Conservation (phyloP, 495 filamentous ascomycete genomes). For the Penicillium parvum region DNA sequence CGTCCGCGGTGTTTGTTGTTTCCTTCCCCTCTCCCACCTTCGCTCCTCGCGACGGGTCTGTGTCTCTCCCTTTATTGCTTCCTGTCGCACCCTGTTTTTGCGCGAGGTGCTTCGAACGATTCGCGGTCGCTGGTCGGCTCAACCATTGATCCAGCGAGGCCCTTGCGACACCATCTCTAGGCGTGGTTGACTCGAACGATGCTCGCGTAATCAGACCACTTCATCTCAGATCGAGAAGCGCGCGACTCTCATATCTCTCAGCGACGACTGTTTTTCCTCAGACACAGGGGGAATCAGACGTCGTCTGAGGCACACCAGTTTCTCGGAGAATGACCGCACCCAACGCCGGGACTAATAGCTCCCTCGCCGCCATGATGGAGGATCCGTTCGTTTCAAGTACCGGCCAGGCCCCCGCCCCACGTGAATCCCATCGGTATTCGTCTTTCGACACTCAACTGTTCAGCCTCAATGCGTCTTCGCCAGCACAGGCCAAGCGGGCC, state of each 20-base stretch:
- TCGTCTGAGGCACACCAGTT: conserved; percentile 16
- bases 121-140: conserved; percentile 38
- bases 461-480: conserved; percentile 70
- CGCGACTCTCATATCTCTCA: conserved; percentile 20
- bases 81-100: conserved; percentile 7
- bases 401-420: conserved; percentile 30
- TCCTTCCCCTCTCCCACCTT: conserved; percentile 7
- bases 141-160: conserved; percentile 7
- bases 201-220: conserved; percentile 26
- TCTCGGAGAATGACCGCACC: conserved; percentile 17
- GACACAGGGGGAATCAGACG: conserved; percentile 22
- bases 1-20: conserved; percentile 21
- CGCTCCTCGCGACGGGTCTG: conserved; percentile 15
- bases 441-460: conserved; percentile 76
- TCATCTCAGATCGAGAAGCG: conserved; percentile 11
- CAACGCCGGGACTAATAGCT: conserved; percentile 14
- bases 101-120: conserved; percentile 10
- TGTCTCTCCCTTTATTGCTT: conserved; percentile 4
- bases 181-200: conserved; percentile 28
- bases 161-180: conserved; percentile 8
- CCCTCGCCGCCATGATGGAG: conserved; percentile 39
- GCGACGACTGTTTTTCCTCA: conserved; percentile 26
- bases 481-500: conserved; percentile 79
- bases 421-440: conserved; percentile 66
- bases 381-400: conserved; percentile 52